Percentiles rank a stretch among this genome's conserved stretches.
These are phyloP conservation scores for Exsudoporus floridanus DNA, from an alignment of 1,284 basidiomycete genomes.

Conservation along the genomic window DNA sequence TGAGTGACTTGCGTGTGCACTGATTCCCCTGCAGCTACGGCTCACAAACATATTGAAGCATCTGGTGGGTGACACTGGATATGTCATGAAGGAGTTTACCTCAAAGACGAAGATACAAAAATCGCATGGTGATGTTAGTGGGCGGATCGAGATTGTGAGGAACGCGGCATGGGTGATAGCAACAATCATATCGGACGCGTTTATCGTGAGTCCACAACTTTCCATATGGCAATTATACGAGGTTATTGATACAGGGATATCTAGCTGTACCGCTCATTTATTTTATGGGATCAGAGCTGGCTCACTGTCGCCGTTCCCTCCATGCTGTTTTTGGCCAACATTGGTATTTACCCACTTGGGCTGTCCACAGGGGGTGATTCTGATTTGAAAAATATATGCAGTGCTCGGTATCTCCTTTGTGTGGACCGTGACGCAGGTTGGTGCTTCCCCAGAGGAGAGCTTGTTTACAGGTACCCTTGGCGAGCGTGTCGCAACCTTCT, in stretches of 20 bases:
- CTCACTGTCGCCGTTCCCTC: slow-evolving; percentile 7
- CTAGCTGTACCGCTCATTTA: slow-evolving; percentile 29
- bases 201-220: slow-evolving; percentile 11
- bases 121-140: slow-evolving; percentile 8
- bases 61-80: slow-evolving; percentile 13
- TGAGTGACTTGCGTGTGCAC: neutral
- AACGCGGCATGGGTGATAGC: slow-evolving; percentile 15
- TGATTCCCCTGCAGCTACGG: neutral
- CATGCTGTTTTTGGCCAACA: slow-evolving; percentile 22
- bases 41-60: slow-evolving; percentile 12
- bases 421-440: slow-evolving; percentile 16
- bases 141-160: slow-evolving; percentile 12
- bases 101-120: slow-evolving; percentile 5
- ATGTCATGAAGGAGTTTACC: slow-evolving; percentile 20
- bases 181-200: slow-evolving; percentile 23
- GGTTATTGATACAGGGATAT: neutral
- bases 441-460: neutral
- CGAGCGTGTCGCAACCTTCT: slow-evolving; percentile 14
- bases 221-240: no score
- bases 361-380: neutral
- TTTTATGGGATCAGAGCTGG: slow-evolving; percentile 23
- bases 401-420: slow-evolving; percentile 19
- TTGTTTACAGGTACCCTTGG: slow-evolving; percentile 9
- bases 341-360: slow-evolving; percentile 9
- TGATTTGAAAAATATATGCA: neutral